Base-by-base conservation (phyloP, 176 grass and related monocot species). In the Zizania latifolia region DNA sequence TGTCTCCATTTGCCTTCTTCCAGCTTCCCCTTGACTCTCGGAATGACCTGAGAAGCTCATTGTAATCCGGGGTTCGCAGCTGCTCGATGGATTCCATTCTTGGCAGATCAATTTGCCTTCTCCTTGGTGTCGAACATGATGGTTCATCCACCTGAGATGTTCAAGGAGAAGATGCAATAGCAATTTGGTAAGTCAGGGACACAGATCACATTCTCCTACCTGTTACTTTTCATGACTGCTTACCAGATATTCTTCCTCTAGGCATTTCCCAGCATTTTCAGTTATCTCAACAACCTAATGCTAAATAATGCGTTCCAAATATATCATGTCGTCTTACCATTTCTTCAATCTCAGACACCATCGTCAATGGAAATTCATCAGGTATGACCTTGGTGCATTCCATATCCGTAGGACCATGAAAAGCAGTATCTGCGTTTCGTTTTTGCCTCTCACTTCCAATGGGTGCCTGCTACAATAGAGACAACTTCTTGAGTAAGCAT, bases 241-340 rank as follows among this genome's bases (percentile, higher is more conserved):
- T 85, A 99, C 96, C 96, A 88, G 55, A 82, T 99, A 99, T 79
- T 99, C 92, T 83, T 95, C 87, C 77, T 99, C 96, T 13, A 99
- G 87, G 83, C 86, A 94, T 66, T 88, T 94, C 77, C 87, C 87
- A 13, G 89, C 80, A 33, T 88, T 90, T 72, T 86, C 70, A 40
- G 89, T 92, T 40, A 99, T 92, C 65, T 95, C 84, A 13, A 90
- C 92, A 21, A 95, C 89, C 86, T 46, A 55, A 57, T 37, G 48
- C 4, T 8, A 44, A 58, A 17, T 50, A 62, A 51, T 21, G 33
- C 27, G 27, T 34, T 71, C 23, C 14, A 7, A 73, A 33, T 5
- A 9, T 81, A 21, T 38, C 12, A 69, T 48, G 1, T 10, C 30
- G 57, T 64, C n/a, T 85, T 56, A 96, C 89, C 78, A 74, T 62